phyloP scores from a whole-genome alignment of 768 basidiomycete genomes.

The Termitomyces sp. region DNA sequence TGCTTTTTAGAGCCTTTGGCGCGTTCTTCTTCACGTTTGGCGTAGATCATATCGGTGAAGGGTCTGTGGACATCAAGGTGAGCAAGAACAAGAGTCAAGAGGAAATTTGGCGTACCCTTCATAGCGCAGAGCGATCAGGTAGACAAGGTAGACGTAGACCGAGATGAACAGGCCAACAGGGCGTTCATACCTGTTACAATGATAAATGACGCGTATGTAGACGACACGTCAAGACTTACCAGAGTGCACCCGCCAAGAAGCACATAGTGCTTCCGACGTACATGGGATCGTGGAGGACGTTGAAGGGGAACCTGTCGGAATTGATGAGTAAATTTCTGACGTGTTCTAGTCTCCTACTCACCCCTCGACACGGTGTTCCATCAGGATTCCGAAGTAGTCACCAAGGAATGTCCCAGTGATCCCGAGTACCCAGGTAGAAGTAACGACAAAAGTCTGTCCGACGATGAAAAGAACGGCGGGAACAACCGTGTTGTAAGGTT shows the following conservation, averaged over 20 bases:
- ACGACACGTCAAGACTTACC: constrained; percentile 41
- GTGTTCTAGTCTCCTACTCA: constrained; percentile 17
- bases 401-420: constrained; percentile 91
- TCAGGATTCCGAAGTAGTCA: constrained; percentile 82
- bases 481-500: constrained; percentile 55
- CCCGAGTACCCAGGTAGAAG: constrained; percentile 86
- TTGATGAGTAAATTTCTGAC: neutral
- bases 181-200: constrained; percentile 62
- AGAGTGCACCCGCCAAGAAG: constrained; percentile 82
- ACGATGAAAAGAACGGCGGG: constrained; percentile 55
- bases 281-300: constrained; percentile 90
- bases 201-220: neutral
- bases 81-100: neutral
- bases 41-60: constrained; percentile 81
- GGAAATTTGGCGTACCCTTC: constrained; percentile 67
- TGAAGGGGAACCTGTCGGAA: constrained; percentile 78
- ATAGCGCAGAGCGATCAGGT: constrained; percentile 76
- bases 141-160: constrained; percentile 77
- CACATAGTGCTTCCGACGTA: constrained; percentile 93
- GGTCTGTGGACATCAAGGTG: constrained; percentile 35
- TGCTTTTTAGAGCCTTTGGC: constrained; percentile 18
- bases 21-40: constrained; percentile 39
- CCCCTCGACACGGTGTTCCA: constrained; percentile 87
- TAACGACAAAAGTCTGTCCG: constrained; percentile 84
- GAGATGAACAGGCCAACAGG: constrained; percentile 83